Conservation (phyloP, 306 rosid species). For the Fragaria iinumae region DNA sequence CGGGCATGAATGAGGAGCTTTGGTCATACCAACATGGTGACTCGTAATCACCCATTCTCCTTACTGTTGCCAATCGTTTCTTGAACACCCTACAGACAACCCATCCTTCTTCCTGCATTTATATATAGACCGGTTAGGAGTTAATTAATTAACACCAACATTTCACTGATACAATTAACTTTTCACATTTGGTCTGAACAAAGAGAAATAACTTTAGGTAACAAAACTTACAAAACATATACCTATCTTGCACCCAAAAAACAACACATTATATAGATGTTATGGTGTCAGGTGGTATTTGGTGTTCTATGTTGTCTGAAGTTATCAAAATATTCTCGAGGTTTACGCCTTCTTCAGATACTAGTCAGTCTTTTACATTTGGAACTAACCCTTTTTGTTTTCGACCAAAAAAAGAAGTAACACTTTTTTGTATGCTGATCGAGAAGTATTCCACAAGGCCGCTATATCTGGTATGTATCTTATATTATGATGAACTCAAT, state of each 20-base stretch:
- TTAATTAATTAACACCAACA: neutral
- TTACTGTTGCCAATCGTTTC: conserved; percentile 51
- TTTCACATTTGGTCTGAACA: neutral
- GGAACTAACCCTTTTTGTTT: too few species aligned
- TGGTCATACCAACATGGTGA: conserved; percentile 78
- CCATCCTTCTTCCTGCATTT: conserved; percentile 76
- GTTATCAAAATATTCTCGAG: too few species aligned
- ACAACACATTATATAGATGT: too few species aligned
- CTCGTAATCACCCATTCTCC: conserved; percentile 61
- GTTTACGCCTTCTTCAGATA: too few species aligned
- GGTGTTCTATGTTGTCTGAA: neutral
- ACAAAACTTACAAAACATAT: neutral
- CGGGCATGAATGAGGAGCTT: conserved; percentile 62
- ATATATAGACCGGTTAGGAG: neutral
- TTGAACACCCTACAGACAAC: conserved; percentile 81
- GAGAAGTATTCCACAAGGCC: neutral
- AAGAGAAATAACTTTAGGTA: neutral
- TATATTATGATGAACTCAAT: neutral
- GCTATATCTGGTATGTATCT: neutral
- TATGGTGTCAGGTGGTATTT: neutral
- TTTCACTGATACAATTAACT: neutral
- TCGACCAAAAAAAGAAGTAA: too few species aligned
- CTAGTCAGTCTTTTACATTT: too few species aligned
- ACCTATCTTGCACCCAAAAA: too few species aligned
- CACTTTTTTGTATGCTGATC: neutral